These are phyloP conservation scores for Alternaria triticimaculans DNA, from an alignment of 2,329 filamentous ascomycete species.

Conservation along the genomic window DNA sequence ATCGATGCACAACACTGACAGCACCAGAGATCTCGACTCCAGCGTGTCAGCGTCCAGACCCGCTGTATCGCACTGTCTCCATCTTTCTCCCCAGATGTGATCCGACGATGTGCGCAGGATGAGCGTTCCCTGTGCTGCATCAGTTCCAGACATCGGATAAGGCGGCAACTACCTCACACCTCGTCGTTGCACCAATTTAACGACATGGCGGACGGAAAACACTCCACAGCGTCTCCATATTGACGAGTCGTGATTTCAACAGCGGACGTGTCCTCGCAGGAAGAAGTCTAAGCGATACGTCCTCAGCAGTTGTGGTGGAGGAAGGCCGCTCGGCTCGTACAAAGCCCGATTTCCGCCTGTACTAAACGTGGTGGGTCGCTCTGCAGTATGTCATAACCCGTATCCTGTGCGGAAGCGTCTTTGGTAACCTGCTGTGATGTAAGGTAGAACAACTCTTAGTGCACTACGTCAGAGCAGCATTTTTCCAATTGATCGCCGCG, in stretches of 20 bases:
- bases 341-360: slow-evolving; percentile 4
- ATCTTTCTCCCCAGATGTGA: slow-evolving; percentile 15
- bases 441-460: background rate
- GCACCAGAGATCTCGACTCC: slow-evolving; percentile 3
- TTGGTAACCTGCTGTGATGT: background rate
- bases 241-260: background rate
- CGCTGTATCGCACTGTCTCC: slow-evolving; percentile 14
- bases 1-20: slow-evolving; percentile 7
- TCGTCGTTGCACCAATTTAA: background rate
- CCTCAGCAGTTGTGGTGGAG: slow-evolving; percentile 1
- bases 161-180: background rate
- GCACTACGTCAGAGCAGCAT: background rate
- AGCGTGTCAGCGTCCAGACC: slow-evolving; percentile 9
- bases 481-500: background rate
- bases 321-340: slow-evolving; percentile 2
- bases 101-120: slow-evolving; percentile 7
- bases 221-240: slow-evolving; percentile 6
- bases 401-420: background rate
- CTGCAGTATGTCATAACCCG: slow-evolving; percentile 15
- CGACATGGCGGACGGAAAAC: background rate
- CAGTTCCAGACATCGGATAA: background rate
- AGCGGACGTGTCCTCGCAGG: slow-evolving; percentile 16
- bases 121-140: slow-evolving; percentile 1
- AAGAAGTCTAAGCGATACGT: slow-evolving; percentile 11
- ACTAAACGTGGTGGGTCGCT: slow-evolving; percentile 7